These are phyloP conservation scores for Mycogone perniciosa DNA, from an alignment of 2,329 filamentous ascomycete genomes.

Conservation along the genomic window DNA sequence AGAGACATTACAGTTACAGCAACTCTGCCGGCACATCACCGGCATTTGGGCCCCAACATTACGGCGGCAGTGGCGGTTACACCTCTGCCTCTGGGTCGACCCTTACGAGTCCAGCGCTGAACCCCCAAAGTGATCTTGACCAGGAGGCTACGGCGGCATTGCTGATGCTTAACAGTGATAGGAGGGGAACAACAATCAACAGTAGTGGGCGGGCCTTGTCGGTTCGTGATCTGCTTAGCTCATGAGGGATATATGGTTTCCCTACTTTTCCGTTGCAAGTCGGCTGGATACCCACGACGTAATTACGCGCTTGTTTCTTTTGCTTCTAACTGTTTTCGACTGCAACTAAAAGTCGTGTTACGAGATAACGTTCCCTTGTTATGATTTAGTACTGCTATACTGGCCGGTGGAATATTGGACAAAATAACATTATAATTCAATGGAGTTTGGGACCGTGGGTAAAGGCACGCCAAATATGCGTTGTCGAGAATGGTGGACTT, in stretches of 20 bases:
- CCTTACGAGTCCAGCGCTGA: slow-evolving; percentile 52
- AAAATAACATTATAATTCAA: neutral
- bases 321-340: neutral
- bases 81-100: slow-evolving; percentile 43
- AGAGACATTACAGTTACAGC: slow-evolving; percentile 45
- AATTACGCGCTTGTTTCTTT: neutral
- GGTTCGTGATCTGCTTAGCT: slow-evolving; percentile 48
- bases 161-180: slow-evolving; percentile 79
- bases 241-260: slow-evolving; percentile 26
- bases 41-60: slow-evolving; percentile 47
- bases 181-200: slow-evolving; percentile 41
- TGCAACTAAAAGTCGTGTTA: neutral
- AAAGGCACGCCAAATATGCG: neutral
- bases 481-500: neutral
- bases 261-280: too few relatives aligned
- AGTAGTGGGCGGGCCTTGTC: slow-evolving; percentile 43
- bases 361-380: neutral
- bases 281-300: neutral
- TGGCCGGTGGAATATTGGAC: neutral
- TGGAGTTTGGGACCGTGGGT: neutral
- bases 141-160: slow-evolving; percentile 81
- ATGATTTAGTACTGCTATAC: neutral
- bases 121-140: slow-evolving; percentile 52
- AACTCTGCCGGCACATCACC: slow-evolving; percentile 48
- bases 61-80: slow-evolving; percentile 23